Conservation (phyloP, 208 protist species). For the Phytomonas sp. region DNA sequence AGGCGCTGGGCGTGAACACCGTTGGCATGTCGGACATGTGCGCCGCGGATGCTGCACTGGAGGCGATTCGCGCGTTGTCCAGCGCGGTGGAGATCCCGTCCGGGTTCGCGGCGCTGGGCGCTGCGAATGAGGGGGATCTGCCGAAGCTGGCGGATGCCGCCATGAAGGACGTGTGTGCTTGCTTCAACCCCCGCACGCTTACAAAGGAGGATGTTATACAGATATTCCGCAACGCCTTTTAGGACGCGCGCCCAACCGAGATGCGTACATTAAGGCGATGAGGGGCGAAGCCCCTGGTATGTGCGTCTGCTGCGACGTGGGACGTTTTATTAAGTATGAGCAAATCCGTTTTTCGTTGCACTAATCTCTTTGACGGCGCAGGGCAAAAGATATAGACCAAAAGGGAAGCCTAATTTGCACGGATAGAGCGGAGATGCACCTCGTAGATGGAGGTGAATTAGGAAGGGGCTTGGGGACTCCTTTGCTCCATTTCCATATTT, state of each 20-base stretch:
- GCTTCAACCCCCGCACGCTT: conserved; percentile 47
- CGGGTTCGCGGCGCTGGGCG: conserved; percentile 46
- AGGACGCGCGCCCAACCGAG: background rate
- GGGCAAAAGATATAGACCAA: background rate
- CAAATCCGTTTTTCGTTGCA: background rate
- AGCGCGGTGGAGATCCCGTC: conserved; percentile 42
- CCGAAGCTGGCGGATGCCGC: conserved; percentile 34
- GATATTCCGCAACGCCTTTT: conserved; percentile 34
- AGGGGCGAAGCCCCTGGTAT: background rate
- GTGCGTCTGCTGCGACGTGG: background rate
- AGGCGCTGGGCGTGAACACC: conserved; percentile 34
- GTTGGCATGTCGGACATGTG: conserved; percentile 25
- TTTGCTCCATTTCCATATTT: conserved; percentile 1
- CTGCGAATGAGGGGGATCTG: conserved; percentile 33
- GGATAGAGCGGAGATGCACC: background rate
- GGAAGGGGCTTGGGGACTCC: background rate
- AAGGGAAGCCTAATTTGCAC: background rate
- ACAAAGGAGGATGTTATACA: conserved; percentile 42
- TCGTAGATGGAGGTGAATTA: background rate
- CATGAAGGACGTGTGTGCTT: conserved; percentile 35
- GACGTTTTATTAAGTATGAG: background rate
- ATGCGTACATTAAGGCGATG: background rate
- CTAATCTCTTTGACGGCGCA: background rate
- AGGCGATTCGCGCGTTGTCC: conserved; percentile 37
- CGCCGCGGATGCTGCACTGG: conserved; percentile 45